Percentiles rank a stretch among this genome's conserved stretches.
These are phyloP conservation scores for Neurospora sp. DNA, from an alignment of 495 filamentous ascomycete genomes.

Conservation along the genomic window DNA sequence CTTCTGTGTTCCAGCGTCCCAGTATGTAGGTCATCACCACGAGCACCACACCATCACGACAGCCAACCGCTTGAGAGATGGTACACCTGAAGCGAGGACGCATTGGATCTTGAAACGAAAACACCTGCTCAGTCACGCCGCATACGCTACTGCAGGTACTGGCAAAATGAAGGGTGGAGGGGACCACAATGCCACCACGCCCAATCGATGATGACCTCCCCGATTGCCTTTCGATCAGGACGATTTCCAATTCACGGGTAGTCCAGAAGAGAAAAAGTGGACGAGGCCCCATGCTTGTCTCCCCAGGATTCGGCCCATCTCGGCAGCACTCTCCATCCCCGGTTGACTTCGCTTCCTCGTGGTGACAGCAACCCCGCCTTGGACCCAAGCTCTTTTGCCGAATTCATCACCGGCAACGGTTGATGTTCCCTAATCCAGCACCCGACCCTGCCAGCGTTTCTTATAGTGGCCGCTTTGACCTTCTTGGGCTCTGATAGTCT, in stretches of 20 bases:
- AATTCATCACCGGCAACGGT: neutral
- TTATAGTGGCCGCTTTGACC: neutral
- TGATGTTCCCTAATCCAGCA: neutral
- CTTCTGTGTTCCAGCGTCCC: neutral
- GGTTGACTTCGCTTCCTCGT: neutral
- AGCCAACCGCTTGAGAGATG: neutral
- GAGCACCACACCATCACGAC: neutral
- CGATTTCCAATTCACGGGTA: neutral
- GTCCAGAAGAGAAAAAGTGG: neutral
- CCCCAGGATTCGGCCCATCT: neutral
- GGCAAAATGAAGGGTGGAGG: neutral
- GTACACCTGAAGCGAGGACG: neutral
- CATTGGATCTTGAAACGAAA: slow-evolving; percentile 7
- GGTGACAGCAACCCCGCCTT: neutral
- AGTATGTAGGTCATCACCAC: neutral
- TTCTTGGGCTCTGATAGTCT: neutral
- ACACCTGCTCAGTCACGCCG: slow-evolving; percentile 9
- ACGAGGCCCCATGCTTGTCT: neutral
- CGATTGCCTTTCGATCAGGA: neutral
- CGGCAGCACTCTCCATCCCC: neutral
- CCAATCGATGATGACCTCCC: slow-evolving; percentile 5
- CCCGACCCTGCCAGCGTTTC: neutral
- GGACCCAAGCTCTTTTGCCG: neutral
- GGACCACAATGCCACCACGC: slow-evolving; percentile 1
- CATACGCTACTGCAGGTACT: slow-evolving; percentile 13